A percentile compares a stretch with the other conserved stretches of the same genome.
phyloP scores from a whole-genome alignment of 257 asterid species.

The Linderniella brevidens region DNA sequence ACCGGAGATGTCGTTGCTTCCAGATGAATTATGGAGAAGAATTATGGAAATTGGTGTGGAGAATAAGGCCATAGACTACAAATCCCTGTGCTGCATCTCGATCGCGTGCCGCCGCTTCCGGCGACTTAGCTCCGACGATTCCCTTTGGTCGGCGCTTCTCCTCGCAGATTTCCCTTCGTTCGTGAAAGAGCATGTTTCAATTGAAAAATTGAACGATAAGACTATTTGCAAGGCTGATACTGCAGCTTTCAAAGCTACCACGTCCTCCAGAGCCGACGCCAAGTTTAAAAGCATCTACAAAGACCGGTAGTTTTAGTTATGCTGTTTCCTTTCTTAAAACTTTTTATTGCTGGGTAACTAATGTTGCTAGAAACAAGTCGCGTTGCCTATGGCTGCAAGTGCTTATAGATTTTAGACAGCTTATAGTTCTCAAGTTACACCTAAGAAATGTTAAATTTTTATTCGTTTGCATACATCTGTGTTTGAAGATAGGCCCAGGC shows the following conservation, averaged over 20 bases:
- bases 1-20: conserved; percentile 27
- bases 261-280: conserved; percentile 13
- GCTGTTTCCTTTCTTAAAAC: not conserved
- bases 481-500: too few relatives aligned
- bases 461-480: too few relatives aligned
- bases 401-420: not conserved
- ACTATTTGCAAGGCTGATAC: not conserved
- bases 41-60: conserved; percentile 53
- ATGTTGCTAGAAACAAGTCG: not conserved
- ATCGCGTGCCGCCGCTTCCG: conserved; percentile 47
- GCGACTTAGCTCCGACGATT: conserved; percentile 39
- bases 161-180: conserved; percentile 40
- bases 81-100: conserved; percentile 43
- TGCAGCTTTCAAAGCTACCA: not conserved
- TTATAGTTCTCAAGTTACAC: too few relatives aligned
- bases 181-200: not conserved
- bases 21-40: conserved; percentile 69
- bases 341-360: not conserved
- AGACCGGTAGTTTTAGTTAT: conserved; percentile 25
- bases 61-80: conserved; percentile 23
- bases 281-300: conserved; percentile 36
- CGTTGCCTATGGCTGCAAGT: not conserved
- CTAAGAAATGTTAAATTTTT: too few relatives aligned
- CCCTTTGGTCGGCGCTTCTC: conserved; percentile 43
- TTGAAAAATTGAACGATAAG: not conserved